Base-by-base conservation (phyloP, 805 yeast genomes). In the Myxozyma udenii region DNA sequence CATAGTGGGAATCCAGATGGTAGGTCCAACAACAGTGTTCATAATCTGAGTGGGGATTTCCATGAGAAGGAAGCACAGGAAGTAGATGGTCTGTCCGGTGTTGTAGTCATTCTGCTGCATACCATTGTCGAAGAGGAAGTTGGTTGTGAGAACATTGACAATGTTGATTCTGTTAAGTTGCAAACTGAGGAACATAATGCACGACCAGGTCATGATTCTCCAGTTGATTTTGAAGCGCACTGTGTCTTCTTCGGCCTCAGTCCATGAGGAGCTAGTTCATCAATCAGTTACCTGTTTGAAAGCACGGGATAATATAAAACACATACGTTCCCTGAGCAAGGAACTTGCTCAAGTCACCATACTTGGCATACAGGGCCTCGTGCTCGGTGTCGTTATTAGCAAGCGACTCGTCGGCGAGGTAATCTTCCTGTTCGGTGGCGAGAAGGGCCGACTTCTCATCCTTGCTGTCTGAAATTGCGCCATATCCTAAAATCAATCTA, bases 21-120 rank as follows among this genome's bases (percentile, higher is more conserved):
- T 87, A 3, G 85, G 79, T 9, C 89, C 89, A 21, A 83, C 51
- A 42, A 72, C 74, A 63, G 83, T 82, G 12, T 85, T 78, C 41
- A 84, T 68, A 58, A 83, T 69, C 63, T 83, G 87, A 2, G 87
- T 81, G 0, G 88, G 89, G 7, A 83, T 67, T 64, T 84, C 88
- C 14, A 84, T 78, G 16, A 70, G 63, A 47, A 83, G 35, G 48
- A 66, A 66, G 4, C 61, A 63, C 79, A 69, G 61, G 79, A 85
- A 2, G 58, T 74, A 75, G 36, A 83, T 70, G 2, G 84, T 80
- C 57, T 72, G 75, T 33, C 84, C 87, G 37, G 69, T 61, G 64
- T 83, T 84, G 64, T 75, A 81, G 51, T 83, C 78, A 59, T 78
- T 69, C 12, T 84, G 79, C 33, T 74, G 75, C 62, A 83, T 60